A percentile compares a stretch with the other conserved stretches of the same genome.
phyloP scores from a whole-genome alignment of 225 moss, liverwort and hornwort species.

The Marchantia paleacea region DNA sequence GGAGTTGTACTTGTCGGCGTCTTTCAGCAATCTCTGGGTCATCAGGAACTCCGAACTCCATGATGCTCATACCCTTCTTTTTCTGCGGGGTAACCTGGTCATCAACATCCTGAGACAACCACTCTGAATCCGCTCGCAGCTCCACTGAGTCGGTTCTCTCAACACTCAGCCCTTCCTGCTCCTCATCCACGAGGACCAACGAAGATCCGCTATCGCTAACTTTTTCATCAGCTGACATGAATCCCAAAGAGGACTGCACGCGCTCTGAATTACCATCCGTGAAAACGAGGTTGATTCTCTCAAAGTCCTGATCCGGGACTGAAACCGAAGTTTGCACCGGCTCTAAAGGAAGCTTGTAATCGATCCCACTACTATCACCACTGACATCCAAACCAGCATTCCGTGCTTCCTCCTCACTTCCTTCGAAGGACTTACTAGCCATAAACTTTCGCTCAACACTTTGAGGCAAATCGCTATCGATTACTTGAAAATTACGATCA shows the following conservation, averaged over 20 bases:
- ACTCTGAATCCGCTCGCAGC: neutral
- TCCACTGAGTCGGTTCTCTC: neutral
- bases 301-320: no score
- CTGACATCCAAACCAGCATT: neutral
- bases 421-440: neutral
- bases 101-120: neutral
- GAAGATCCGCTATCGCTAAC: no score
- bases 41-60: slow-evolving; percentile 4
- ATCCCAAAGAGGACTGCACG: no score
- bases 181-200: no score
- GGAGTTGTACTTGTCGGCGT: neutral
- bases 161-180: neutral
- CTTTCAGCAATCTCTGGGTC: slow-evolving; percentile 1
- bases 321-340: no score
- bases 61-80: slow-evolving; percentile 1
- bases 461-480: neutral
- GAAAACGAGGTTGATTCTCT: no score
- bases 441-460: neutral
- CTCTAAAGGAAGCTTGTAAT: neutral
- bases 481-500: neutral
- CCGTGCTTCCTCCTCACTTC: neutral
- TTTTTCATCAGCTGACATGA: no score
- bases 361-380: neutral
- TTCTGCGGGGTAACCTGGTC: neutral
- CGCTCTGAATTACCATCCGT: no score